Evolutionary conservation across 495 filamentous ascomycete species (phyloP).

Genomic region (Lophiostoma macrostomum): DNA sequence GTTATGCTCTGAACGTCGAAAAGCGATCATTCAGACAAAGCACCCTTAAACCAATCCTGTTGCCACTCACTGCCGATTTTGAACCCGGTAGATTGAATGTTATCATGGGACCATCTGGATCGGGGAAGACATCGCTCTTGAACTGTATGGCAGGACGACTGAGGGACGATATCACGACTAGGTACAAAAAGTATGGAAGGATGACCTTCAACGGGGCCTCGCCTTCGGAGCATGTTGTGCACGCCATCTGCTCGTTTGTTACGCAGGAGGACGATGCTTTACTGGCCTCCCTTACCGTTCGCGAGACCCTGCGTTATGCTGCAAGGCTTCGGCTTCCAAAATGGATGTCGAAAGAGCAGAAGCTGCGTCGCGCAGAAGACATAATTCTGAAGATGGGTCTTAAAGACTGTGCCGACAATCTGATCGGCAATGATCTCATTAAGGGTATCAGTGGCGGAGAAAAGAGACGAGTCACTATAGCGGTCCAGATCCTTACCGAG

Average conservation of each 20-base stretch:
- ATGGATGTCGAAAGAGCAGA: constrained; percentile 64
- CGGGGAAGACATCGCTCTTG: constrained; percentile 68
- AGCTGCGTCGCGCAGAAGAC: constrained; percentile 63
- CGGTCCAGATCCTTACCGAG: constrained; percentile 70
- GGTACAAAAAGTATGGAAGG: constrained; percentile 54
- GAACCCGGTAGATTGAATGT: constrained; percentile 63
- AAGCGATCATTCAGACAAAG: constrained; percentile 46
- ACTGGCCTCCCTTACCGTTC: constrained; percentile 68
- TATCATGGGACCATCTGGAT: constrained; percentile 75
- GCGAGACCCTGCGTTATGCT: constrained; percentile 65
- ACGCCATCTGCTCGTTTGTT: constrained; percentile 69
- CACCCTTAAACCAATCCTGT: constrained; percentile 55
- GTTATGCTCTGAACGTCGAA: constrained; percentile 60
- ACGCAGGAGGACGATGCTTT: constrained; percentile 74
- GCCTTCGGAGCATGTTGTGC: constrained; percentile 61
- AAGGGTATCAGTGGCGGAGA: constrained; percentile 79
- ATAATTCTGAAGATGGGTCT: constrained; percentile 70
- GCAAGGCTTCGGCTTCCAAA: constrained; percentile 64
- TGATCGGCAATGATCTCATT: constrained; percentile 65
- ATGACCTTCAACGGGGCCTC: constrained; percentile 66
- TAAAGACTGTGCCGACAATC: constrained; percentile 71
- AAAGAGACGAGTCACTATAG: constrained; percentile 71
- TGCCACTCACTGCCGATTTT: constrained; percentile 60
- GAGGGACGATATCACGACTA: constrained; percentile 52
- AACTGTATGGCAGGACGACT: constrained; percentile 66